Percentiles rank a stretch among this genome's conserved stretches.
Evolutionary conservation across 2,329 filamentous ascomycete species (phyloP).

Genomic region (Curvularia verruculosa): DNA sequence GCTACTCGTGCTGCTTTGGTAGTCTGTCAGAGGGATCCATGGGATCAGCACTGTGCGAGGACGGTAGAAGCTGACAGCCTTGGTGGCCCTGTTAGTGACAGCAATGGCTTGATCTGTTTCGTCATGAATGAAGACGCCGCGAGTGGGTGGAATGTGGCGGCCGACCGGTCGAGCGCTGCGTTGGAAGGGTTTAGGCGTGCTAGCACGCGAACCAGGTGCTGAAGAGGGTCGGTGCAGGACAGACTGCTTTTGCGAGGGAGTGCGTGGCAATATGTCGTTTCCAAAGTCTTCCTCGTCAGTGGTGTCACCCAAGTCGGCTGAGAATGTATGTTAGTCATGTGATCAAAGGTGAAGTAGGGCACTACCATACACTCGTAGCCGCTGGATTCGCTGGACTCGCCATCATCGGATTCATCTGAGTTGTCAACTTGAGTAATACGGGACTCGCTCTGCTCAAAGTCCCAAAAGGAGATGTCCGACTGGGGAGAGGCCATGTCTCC

Average conservation of each 20-base stretch:
- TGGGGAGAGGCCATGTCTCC: constrained; percentile 56
- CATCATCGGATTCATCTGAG: constrained; percentile 38
- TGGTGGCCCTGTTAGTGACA: constrained; percentile 50
- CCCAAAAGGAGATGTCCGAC: constrained; percentile 64
- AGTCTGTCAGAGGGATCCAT: constrained; percentile 37
- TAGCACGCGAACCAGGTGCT: constrained; percentile 48
- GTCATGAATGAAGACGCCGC: constrained; percentile 47
- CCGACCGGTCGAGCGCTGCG: constrained; percentile 37
- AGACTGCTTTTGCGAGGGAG: constrained; percentile 48
- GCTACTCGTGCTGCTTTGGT: constrained; percentile 49
- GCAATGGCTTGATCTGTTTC: constrained; percentile 49
- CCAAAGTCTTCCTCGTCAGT: constrained; percentile 58
- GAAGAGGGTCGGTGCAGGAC: constrained; percentile 59
- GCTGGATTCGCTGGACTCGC: constrained; percentile 58
- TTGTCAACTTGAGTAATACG: constrained; percentile 41
- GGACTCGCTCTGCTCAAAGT: constrained; percentile 61
- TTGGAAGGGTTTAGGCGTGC: constrained; percentile 49
- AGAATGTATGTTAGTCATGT: constrained; percentile 53
- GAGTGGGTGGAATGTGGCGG: constrained; percentile 39
- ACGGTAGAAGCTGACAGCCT: constrained; percentile 51
- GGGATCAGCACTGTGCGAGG: constrained; percentile 39
- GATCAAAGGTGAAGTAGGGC: constrained; percentile 23
- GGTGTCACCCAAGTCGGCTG: constrained; percentile 66
- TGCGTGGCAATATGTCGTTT: constrained; percentile 55
- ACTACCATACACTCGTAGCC: constrained; percentile 64